Percentiles rank a stretch among this genome's conserved stretches.
phyloP scores from a whole-genome alignment of 306 rosid species.

The Casuarina equisetifolia region DNA sequence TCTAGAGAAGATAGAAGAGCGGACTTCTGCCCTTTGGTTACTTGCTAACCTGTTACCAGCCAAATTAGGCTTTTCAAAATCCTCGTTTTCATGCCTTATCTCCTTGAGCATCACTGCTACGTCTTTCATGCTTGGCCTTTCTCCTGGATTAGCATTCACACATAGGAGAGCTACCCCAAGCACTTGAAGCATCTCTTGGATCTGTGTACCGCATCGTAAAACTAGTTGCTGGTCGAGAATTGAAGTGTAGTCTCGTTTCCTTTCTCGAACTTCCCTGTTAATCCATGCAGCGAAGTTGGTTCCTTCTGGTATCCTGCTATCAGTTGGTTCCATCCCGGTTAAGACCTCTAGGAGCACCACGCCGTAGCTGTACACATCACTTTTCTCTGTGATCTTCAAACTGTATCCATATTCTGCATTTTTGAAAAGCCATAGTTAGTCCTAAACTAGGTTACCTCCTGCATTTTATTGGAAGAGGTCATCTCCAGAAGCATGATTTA shows the following conservation, averaged over 20 bases:
- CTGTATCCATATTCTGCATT: constrained; percentile 96
- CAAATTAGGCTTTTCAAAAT: constrained; percentile 57
- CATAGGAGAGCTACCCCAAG: constrained; percentile 91
- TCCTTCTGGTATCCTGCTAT: constrained; percentile 67
- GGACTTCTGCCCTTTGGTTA: constrained; percentile 60
- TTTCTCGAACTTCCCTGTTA: constrained; percentile 57
- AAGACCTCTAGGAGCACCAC: constrained; percentile 81
- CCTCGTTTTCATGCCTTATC: constrained; percentile 64
- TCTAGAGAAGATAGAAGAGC: constrained; percentile 86
- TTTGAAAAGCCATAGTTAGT: constrained; percentile 15
- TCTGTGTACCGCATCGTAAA: constrained; percentile 72
- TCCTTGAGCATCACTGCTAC: constrained; percentile 89
- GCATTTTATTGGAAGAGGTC: neutral
- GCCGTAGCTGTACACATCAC: constrained; percentile 94
- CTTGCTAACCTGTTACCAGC: constrained; percentile 45
- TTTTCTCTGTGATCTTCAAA: constrained; percentile 87
- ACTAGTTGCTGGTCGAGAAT: constrained; percentile 77
- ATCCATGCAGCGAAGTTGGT: constrained; percentile 82
- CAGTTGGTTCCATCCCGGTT: constrained; percentile 80
- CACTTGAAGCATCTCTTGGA: constrained; percentile 90
- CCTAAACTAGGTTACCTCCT: neutral
- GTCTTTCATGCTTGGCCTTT: constrained; percentile 89
- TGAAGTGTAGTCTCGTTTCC: constrained; percentile 50
- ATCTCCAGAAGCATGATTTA: neutral
- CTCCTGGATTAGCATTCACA: constrained; percentile 72